These are phyloP conservation scores for Aaosphaeria arxii DNA, from an alignment of 2,329 filamentous ascomycete species.

Conservation along the genomic window DNA sequence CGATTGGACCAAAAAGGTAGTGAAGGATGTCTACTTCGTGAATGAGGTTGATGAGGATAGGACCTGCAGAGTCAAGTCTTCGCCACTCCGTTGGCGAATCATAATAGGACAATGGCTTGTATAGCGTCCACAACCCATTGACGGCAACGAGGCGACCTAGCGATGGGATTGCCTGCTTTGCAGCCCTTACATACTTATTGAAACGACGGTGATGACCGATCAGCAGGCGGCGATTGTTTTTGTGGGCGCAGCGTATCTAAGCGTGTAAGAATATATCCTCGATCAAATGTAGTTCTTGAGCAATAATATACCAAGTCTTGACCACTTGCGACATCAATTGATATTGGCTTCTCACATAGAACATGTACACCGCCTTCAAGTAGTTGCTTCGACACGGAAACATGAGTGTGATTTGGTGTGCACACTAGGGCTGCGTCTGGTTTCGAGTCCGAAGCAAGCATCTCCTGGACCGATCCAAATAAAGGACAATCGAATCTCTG, in stretches of 20 bases:
- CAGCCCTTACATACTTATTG: slow-evolving; percentile 53
- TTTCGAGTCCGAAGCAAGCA: slow-evolving; percentile 40
- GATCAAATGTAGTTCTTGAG: not conserved
- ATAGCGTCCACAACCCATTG: slow-evolving; percentile 54
- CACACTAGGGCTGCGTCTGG: slow-evolving; percentile 57
- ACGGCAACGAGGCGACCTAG: slow-evolving; percentile 53
- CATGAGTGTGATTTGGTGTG: slow-evolving; percentile 60
- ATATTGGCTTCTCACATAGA: slow-evolving; percentile 58
- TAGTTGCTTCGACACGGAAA: slow-evolving; percentile 49
- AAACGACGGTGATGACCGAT: slow-evolving; percentile 61
- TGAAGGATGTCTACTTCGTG: slow-evolving; percentile 61
- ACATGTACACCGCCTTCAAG: slow-evolving; percentile 50
- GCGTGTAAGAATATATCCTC: not conserved
- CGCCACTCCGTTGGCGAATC: slow-evolving; percentile 49
- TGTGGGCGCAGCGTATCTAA: slow-evolving; percentile 17
- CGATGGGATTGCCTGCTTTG: slow-evolving; percentile 45
- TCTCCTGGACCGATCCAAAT: slow-evolving; percentile 41
- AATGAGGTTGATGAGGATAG: slow-evolving; percentile 58
- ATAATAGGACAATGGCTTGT: slow-evolving; percentile 54
- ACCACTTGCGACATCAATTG: slow-evolving; percentile 40
- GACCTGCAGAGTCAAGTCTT: slow-evolving; percentile 43
- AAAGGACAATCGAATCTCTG: slow-evolving; percentile 36
- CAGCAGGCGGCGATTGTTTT: slow-evolving; percentile 42
- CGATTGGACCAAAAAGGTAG: slow-evolving; percentile 54
- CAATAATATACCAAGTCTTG: slow-evolving; percentile 19